A percentile compares a stretch with the other conserved stretches of the same genome.
These are phyloP conservation scores for Fagopyrum esculentum DNA, from an alignment of 148 eudicot species.

Conservation along the genomic window DNA sequence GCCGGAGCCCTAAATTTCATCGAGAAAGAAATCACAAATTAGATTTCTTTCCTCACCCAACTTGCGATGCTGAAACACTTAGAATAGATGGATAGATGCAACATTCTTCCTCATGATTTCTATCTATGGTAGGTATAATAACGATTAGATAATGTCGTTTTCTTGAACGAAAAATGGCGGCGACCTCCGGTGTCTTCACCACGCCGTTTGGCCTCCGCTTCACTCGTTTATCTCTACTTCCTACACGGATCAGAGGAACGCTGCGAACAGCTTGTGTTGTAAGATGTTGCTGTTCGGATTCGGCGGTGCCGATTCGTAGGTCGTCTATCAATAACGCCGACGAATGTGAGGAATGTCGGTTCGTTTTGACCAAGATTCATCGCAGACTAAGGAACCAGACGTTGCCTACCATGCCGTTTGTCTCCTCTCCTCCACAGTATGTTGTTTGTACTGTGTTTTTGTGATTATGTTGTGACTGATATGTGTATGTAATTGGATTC, in stretches of 20 bases:
- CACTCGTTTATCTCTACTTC: not conserved
- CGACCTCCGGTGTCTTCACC: conserved; percentile 50
- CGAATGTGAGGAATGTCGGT: conserved; percentile 39
- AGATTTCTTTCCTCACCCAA: no score
- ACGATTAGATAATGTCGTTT: no score
- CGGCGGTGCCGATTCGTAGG: conserved; percentile 15
- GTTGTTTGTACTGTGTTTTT: conserved; percentile 4
- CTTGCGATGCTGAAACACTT: no score
- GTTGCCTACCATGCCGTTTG: conserved; percentile 60
- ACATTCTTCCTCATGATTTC: no score
- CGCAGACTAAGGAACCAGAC: conserved; percentile 36
- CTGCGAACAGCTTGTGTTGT: conserved; percentile 9
- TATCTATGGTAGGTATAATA: no score
- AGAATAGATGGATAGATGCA: no score
- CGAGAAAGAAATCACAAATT: no score
- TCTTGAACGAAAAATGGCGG: conserved; percentile 30
- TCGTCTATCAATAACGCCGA: conserved; percentile 18
- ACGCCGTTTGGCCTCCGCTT: conserved; percentile 28
- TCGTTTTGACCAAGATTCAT: conserved; percentile 30
- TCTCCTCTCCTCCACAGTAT: conserved; percentile 35
- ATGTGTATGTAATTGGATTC: no score
- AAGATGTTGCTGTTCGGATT: conserved; percentile 30
- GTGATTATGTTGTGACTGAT: no score
- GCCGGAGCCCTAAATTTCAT: no score
- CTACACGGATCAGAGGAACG: not conserved